phyloP scores from a whole-genome alignment of 805 yeast species.

The Candida stauntonica region DNA sequence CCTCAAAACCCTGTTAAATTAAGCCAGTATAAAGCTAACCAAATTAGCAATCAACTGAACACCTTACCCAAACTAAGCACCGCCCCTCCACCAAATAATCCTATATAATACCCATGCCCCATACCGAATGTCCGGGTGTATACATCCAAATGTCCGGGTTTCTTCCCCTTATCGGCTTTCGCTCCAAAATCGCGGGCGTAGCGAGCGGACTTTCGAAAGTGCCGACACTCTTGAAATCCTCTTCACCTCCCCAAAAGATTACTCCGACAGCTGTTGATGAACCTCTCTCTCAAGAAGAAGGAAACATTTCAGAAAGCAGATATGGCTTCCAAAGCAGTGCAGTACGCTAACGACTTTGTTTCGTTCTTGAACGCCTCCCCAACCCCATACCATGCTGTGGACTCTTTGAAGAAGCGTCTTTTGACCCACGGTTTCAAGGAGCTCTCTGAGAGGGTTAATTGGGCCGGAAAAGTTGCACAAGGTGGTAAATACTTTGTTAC shows the following conservation, averaged over 20 bases:
- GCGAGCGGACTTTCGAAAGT: conserved; percentile 1
- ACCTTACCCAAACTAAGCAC: no score
- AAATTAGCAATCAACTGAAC: no score
- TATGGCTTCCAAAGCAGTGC: conserved; percentile 17
- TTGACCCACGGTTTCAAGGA: conserved; percentile 64
- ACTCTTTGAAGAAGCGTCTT: conserved; percentile 53
- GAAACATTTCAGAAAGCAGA: neutral
- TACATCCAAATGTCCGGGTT: no score
- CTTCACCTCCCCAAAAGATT: neutral
- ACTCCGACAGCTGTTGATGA: conserved; percentile 1
- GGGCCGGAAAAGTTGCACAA: conserved; percentile 53
- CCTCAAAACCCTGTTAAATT: no score
- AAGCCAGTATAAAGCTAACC: no score
- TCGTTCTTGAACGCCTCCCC: conserved; percentile 81
- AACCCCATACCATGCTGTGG: conserved; percentile 92
- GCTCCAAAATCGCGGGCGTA: no score
- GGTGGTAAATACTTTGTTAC: conserved; percentile 80
- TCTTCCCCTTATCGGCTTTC: no score
- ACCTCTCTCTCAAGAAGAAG: conserved; percentile 5
- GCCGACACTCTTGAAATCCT: neutral
- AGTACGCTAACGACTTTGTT: conserved; percentile 50
- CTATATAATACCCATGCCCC: no score
- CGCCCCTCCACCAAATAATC: no score
- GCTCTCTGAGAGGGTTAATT: conserved; percentile 62
- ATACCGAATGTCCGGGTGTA: no score